A percentile compares a stretch with the other conserved stretches of the same genome.
Conservation (phyloP, 1,284 basidiomycete genomes). For the Heliocybe sulcata region DNA sequence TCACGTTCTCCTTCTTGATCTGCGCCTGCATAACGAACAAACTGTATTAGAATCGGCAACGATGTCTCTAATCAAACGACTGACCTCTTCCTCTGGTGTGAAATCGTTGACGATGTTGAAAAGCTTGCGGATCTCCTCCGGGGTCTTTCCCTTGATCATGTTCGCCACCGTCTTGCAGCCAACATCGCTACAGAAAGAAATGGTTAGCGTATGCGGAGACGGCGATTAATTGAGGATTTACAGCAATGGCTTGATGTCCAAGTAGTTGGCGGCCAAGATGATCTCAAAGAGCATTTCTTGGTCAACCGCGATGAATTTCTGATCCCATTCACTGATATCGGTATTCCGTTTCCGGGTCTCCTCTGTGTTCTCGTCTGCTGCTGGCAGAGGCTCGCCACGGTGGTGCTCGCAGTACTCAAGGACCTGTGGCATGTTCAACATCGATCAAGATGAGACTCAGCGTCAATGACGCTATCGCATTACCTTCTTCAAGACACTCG, state of each 20-base stretch:
- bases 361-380: constrained; percentile 79
- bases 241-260: constrained; percentile 99
- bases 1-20: constrained; percentile 99
- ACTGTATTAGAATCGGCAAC: constrained; percentile 7
- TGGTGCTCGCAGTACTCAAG: constrained; percentile 99
- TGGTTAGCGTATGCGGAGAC: constrained; percentile 4
- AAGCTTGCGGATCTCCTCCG: constrained; percentile 92
- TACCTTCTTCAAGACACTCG: constrained; percentile 95
- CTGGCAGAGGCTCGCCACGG: constrained; percentile 91
- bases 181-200: constrained; percentile 77
- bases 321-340: constrained; percentile 99
- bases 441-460: neutral
- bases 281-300: constrained; percentile 99
- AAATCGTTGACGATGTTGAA: constrained; percentile 99
- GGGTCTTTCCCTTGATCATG: constrained; percentile 99
- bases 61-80: constrained; percentile 15
- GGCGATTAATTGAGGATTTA: constrained; percentile 32
- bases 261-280: constrained; percentile 98
- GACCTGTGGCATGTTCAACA: constrained; percentile 46
- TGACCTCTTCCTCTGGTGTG: constrained; percentile 95
- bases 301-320: constrained; percentile 96
- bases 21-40: constrained; percentile 57
- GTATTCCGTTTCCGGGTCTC: constrained; percentile 97
- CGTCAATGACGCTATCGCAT: neutral
- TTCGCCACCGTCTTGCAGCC: constrained; percentile 99